These are phyloP conservation scores for carrot (Daucus carota) DNA, from an alignment of 129 eudicot species.

Conservation along the genomic window DNA sequence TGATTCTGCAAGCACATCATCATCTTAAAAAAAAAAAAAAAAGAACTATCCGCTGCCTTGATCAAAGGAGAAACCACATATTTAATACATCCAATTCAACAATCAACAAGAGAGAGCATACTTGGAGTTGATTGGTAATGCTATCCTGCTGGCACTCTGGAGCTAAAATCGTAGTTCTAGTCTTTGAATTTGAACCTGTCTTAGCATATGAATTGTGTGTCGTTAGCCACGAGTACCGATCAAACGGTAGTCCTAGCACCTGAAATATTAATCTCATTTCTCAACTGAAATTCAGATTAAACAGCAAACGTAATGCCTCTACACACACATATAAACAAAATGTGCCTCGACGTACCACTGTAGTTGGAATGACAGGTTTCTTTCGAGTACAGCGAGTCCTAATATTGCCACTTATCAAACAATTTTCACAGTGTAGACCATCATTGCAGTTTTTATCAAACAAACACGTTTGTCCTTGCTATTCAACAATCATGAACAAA, in stretches of 20 bases:
- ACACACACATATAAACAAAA: neutral
- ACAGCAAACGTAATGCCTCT: neutral
- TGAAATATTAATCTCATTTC: conserved; percentile 16
- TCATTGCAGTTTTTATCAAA: conserved; percentile 45
- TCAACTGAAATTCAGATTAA: neutral
- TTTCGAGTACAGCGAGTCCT: conserved; percentile 81
- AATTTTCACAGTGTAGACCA: conserved; percentile 82
- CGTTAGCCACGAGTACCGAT: conserved; percentile 85
- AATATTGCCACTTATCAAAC: conserved; percentile 59
- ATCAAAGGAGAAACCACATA: neutral
- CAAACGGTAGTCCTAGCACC: conserved; percentile 83
- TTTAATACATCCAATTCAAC: neutral
- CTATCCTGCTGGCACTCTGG: conserved; percentile 91
- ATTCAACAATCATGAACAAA: conserved; percentile 4
- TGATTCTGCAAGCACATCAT: neutral
- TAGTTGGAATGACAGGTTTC: conserved; percentile 59
- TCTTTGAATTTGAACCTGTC: conserved; percentile 54
- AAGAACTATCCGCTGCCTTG: neutral
- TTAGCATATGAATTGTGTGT: conserved; percentile 86
- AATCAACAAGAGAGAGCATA: neutral
- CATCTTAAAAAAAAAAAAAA: too few relatives aligned
- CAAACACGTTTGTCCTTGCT: conserved; percentile 65
- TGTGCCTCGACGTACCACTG: conserved; percentile 31
- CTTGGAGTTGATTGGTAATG: conserved; percentile 70
- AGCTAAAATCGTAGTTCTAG: conserved; percentile 56